A percentile compares a stretch with the other conserved stretches of the same genome.
Evolutionary conservation across 768 basidiomycete genomes (phyloP).

Genomic region (Gymnopilus junonius): DNA sequence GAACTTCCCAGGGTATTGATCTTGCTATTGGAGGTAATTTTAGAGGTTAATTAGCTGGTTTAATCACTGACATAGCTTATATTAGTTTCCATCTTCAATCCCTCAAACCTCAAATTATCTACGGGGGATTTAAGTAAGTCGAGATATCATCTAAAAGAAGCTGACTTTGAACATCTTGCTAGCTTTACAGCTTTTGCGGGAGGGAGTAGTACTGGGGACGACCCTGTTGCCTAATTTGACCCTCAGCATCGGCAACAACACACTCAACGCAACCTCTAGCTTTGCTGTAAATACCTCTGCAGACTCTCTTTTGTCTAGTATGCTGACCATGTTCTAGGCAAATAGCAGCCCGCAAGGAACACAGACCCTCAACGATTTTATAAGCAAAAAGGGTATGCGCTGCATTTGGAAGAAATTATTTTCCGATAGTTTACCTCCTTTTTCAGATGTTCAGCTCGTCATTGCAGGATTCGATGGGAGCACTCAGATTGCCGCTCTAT

Average conservation of each 20-base stretch:
- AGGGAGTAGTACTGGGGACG: slow-evolving; percentile 59
- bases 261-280: slow-evolving; percentile 48
- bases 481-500: slow-evolving; percentile 60
- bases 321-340: slow-evolving; percentile 42
- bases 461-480: slow-evolving; percentile 66
- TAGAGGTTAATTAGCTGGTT: neutral
- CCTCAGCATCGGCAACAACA: slow-evolving; percentile 64
- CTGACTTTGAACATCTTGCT: neutral
- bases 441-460: slow-evolving; percentile 54
- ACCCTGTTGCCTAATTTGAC: slow-evolving; percentile 63
- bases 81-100: slow-evolving; percentile 66
- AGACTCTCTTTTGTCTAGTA: neutral
- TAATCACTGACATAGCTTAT: neutral
- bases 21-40: slow-evolving; percentile 59
- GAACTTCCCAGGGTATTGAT: slow-evolving; percentile 58
- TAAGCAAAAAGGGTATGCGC: slow-evolving; percentile 55
- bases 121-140: slow-evolving; percentile 67
- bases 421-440: neutral
- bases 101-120: slow-evolving; percentile 64
- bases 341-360: slow-evolving; percentile 62
- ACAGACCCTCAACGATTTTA: slow-evolving; percentile 70
- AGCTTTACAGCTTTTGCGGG: slow-evolving; percentile 63
- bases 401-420: neutral
- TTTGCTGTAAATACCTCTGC: slow-evolving; percentile 46
- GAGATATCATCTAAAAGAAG: neutral